Base-by-base conservation (phyloP, 495 filamentous ascomycete genomes). In the Hypoxylon lienhwacheense region DNA sequence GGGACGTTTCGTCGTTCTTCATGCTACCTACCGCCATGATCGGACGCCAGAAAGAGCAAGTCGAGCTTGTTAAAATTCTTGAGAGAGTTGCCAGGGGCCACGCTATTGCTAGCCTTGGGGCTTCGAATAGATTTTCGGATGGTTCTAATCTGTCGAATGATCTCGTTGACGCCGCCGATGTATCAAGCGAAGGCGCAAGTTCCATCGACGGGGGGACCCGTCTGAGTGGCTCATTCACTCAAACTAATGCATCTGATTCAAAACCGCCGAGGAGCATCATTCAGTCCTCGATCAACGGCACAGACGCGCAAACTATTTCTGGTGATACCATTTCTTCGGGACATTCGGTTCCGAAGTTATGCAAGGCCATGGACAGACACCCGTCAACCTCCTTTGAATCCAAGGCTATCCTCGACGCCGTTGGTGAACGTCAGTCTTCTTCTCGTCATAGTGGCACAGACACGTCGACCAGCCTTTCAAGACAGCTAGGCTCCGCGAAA, bases 1-100 rank as follows among this genome's bases (percentile, higher is more conserved):
- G 82, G 36, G 90, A 95, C 66, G 79, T 93, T 0, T 92, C 89
- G 1, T 91, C 88, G 1, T 91, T 90, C 61, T 96, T 95, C 66
- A 85, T 86, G 42, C 78, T 95, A 8, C 90, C 90, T 2, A 80
- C 80, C 1, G 69, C 72, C n/a, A 89, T 90, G 81, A 84, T 93
- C 48, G 90, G 91, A 12, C 81, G 90, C 48, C 77, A 83, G 43
- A 73, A 82, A 53, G 90, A 95, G 63, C 83, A 82, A 34, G 70
- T 81, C 14, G 79, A 76, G 47, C 80, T 95, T 7, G 69, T 91
- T 4, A 82, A 75, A 47, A 75, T 91, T 3, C 85, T 95, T 24
- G 84, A 92, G 46, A 83, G 81, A 37, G 82, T 88, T 17, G 78
- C 84, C 6, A 82, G 74, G 57, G 79, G 76, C 47, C 85, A 89